Evolutionary conservation across 805 yeast genomes (phyloP), one percentile per base, ranked within the genome.

Genomic region (Starmerella khaoyaiensis): DNA sequence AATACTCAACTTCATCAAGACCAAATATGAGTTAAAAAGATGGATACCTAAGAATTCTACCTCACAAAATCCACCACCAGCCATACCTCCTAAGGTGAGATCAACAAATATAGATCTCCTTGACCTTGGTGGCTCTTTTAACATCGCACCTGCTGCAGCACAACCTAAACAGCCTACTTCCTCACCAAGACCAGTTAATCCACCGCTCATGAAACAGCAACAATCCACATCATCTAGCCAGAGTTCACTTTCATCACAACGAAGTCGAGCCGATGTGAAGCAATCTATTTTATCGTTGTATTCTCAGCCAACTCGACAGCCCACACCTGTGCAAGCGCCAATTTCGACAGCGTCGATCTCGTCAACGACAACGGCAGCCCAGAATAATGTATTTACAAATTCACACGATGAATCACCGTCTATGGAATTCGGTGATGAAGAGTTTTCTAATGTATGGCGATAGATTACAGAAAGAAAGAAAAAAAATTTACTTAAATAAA

Each of bases 201-300:
- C 4, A 27, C 29, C 7, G 4, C 21, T 17, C 22, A 17, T 15
- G 21, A 28, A 30, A 26, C 14, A 6, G 31, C 28, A 21, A 27
- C 16, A 11, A 34, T 26, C 21, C 33, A 4, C 24, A 34, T 8
- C 31, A 50, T 5, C 34, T 48, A 20, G 48, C 54, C 35, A 7
- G 50, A 15, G 23, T 52, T 32, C 32, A n/a, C 49, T 33, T 39
- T 51, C 21, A 27, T 48, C 28, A 43, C 56, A 25, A 33, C 50
- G 8, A 37, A 40, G 67, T 23, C 69, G 94, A 52, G 87, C 90
- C 3, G 96, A 87, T 53, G 67, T 90, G 57, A 90, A 90, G 55
- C 82, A 82, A 60, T 82, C 95, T 1, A 90, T 90, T 42, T 61
- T 90, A 41, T 83, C 96, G 18, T 67, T 90, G 36, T 90, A 90